These are phyloP conservation scores for Sphagnum tenellum DNA, from an alignment of 225 moss, liverwort and hornwort genomes.

Conservation along the genomic window DNA sequence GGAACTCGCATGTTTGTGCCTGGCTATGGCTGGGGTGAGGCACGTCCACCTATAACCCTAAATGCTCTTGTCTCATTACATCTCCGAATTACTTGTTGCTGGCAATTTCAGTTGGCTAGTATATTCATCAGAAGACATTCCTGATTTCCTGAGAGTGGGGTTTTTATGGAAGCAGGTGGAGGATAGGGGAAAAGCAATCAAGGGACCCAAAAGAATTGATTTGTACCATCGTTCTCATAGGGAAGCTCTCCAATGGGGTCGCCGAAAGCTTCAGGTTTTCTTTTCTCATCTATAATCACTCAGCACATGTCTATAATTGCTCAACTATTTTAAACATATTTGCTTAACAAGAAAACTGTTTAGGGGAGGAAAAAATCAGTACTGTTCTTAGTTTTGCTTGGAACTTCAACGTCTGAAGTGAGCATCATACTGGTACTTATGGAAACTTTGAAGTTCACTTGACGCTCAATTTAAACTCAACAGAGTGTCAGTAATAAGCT, in stretches of 20 bases:
- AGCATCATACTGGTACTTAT: no score
- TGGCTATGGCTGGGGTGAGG: constrained; percentile 99
- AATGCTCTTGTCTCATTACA: neutral
- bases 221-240: constrained; percentile 84
- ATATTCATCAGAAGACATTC: no score
- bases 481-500: no score
- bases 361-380: no score
- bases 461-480: no score
- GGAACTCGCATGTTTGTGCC: constrained; percentile 99
- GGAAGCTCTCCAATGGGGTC: constrained; percentile 83
- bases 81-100: neutral
- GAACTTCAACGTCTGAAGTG: no score
- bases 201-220: constrained; percentile 75
- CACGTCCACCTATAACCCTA: constrained; percentile 6
- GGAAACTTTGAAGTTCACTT: no score
- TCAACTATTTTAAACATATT: neutral
- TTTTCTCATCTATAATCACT: neutral
- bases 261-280: constrained; percentile 69
- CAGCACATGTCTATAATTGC: no score
- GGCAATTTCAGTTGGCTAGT: no score
- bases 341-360: no score
- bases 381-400: no score
- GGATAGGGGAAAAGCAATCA: constrained; percentile 91
- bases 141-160: no score
- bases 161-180: constrained; percentile 52